Conservation (phyloP, 176 grass and related monocot genomes). For the Zea mays region Zm-B73-REFERENCE-NAM-5.0 NC_050104.1:104900501-104901000, state of each 20-base stretch:
- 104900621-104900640: slow-evolving; percentile 34
- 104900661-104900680: slow-evolving; percentile 45
- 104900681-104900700: slow-evolving; percentile 35
- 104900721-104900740: slow-evolving; percentile 35
- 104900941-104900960: background rate
- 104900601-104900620: slow-evolving; percentile 44
- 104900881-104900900: background rate
- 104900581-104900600: slow-evolving; percentile 15
- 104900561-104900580: background rate
- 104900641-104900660: slow-evolving; percentile 48
- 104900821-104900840: background rate
- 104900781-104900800: slow-evolving; percentile 50
- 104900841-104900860: background rate
- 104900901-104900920: background rate
- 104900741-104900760: slow-evolving; percentile 43
- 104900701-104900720: slow-evolving; percentile 46
- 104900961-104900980: background rate
- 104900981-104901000: background rate
- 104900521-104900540: background rate
- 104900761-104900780: slow-evolving; percentile 30
- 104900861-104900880: background rate
- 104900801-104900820: background rate
- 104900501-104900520: background rate
- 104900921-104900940: background rate
- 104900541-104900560: background rate